These are phyloP conservation scores for Cladosporium sp. DNA, from an alignment of 2,329 filamentous ascomycete genomes.

Conservation along the genomic window DNA sequence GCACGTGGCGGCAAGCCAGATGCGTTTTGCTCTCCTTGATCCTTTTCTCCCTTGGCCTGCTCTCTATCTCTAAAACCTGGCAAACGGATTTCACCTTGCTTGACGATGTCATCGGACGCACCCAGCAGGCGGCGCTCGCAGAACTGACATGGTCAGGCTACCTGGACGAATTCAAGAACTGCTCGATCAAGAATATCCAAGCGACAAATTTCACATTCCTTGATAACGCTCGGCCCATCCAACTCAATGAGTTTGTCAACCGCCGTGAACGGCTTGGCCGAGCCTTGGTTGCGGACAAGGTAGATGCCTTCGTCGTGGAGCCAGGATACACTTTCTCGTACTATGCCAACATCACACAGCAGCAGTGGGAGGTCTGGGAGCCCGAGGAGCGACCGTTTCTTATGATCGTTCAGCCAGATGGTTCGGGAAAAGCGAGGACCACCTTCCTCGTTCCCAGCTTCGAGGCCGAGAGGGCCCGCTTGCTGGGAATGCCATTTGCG, in stretches of 20 bases:
- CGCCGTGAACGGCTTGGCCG: conserved; percentile 52
- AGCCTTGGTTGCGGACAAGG: conserved; percentile 45
- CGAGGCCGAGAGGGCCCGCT: conserved; percentile 53
- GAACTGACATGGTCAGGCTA: neutral
- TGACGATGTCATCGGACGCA: too few species aligned
- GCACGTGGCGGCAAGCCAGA: too few species aligned
- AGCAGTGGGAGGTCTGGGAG: conserved; percentile 60
- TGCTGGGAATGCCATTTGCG: conserved; percentile 53
- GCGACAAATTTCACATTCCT: conserved; percentile 45
- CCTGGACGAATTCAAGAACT: conserved; percentile 35
- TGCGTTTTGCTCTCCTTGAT: too few species aligned
- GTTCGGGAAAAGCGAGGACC: conserved; percentile 46
- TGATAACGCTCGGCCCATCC: conserved; percentile 42
- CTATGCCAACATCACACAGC: conserved; percentile 56
- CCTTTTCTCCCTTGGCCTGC: too few species aligned
- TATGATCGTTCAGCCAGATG: conserved; percentile 53
- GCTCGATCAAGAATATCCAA: conserved; percentile 48
- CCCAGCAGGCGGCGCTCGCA: too few species aligned
- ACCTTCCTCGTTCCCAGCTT: conserved; percentile 56
- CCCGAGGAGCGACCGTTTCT: conserved; percentile 59
- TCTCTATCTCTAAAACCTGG: too few species aligned
- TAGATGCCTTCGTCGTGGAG: conserved; percentile 57
- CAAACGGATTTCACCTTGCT: too few species aligned
- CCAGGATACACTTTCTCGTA: conserved; percentile 61
- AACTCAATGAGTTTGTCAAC: conserved; percentile 47